Evolutionary conservation across 2,329 filamentous ascomycete genomes (phyloP).

Genomic region (Ascochyta koolunga): DNA sequence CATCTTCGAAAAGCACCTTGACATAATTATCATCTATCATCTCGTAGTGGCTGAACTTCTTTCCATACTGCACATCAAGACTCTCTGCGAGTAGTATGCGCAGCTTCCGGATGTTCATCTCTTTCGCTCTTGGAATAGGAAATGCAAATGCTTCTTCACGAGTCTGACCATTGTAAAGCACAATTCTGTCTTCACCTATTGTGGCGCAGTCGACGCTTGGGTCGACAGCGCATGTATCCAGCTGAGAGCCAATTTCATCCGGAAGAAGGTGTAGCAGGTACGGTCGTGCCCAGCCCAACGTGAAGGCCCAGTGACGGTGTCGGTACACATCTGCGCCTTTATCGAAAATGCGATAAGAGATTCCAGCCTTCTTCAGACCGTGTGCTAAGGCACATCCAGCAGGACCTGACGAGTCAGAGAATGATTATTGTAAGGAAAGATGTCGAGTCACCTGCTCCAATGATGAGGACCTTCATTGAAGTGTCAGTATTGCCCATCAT

Average conservation of each 20-base stretch:
- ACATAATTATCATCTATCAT: slow-evolving; percentile 29
- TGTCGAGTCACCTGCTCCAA: slow-evolving; percentile 27
- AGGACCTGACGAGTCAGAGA: slow-evolving; percentile 38
- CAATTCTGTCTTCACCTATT: slow-evolving; percentile 38
- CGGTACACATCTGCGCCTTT: slow-evolving; percentile 37
- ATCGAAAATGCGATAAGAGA: slow-evolving; percentile 35
- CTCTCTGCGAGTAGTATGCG: slow-evolving; percentile 44
- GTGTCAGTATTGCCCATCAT: slow-evolving; percentile 1
- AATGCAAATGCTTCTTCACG: slow-evolving; percentile 44
- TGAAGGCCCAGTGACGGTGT: slow-evolving; percentile 48
- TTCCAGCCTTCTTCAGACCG: slow-evolving; percentile 48
- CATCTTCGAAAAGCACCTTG: slow-evolving; percentile 32
- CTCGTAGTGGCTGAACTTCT: slow-evolving; percentile 28
- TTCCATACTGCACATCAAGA: slow-evolving; percentile 42
- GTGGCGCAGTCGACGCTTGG: slow-evolving; percentile 37
- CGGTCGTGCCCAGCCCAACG: slow-evolving; percentile 43
- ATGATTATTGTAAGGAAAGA: neutral
- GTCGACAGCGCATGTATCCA: slow-evolving; percentile 43
- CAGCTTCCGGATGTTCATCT: slow-evolving; percentile 47
- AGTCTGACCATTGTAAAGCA: slow-evolving; percentile 44
- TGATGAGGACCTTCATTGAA: slow-evolving; percentile 31
- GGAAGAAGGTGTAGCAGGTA: slow-evolving; percentile 41
- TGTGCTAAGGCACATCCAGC: slow-evolving; percentile 52
- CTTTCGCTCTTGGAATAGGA: slow-evolving; percentile 41
- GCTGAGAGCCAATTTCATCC: slow-evolving; percentile 28